These are phyloP conservation scores for Boletus sp. DNA, from an alignment of 1,284 basidiomycete species.

Conservation along the genomic window DNA sequence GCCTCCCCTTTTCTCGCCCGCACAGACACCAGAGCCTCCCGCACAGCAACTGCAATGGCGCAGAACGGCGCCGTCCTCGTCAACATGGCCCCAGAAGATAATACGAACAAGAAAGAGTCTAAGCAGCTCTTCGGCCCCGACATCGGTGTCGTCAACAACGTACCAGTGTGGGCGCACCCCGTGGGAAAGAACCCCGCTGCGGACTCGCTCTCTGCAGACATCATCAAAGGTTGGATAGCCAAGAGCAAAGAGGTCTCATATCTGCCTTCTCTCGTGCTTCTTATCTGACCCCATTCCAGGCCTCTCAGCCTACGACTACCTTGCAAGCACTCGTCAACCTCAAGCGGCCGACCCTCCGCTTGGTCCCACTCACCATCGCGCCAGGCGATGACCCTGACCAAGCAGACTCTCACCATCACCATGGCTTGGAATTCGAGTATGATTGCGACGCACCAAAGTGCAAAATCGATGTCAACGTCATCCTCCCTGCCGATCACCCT, in stretches of 20 bases:
- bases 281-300: constrained; percentile 36
- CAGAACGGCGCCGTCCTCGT: constrained; percentile 36
- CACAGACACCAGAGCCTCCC: constrained; percentile 43
- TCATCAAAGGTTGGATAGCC: constrained; percentile 77
- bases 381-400: constrained; percentile 42
- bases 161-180: constrained; percentile 43
- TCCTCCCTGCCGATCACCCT: constrained; percentile 59
- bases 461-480: constrained; percentile 68
- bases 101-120: constrained; percentile 34
- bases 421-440: constrained; percentile 83
- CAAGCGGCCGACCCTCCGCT: constrained; percentile 76
- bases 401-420: constrained; percentile 50
- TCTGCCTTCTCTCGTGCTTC: background rate
- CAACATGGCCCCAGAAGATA: constrained; percentile 34
- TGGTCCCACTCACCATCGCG: constrained; percentile 58
- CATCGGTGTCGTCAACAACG: constrained; percentile 50
- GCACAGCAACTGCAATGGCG: constrained; percentile 46
- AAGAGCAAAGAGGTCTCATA: constrained; percentile 75
- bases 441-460: constrained; percentile 85
- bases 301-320: constrained; percentile 80
- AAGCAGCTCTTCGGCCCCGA: constrained; percentile 63
- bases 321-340: constrained; percentile 89
- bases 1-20: constrained; percentile 48
- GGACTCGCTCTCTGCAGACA: constrained; percentile 29
- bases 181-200: constrained; percentile 28